Evolutionary conservation across 1,284 basidiomycete species (phyloP), one percentile per base, ranked within the genome.

Genomic region (Cryptococcus sp.): DNA sequence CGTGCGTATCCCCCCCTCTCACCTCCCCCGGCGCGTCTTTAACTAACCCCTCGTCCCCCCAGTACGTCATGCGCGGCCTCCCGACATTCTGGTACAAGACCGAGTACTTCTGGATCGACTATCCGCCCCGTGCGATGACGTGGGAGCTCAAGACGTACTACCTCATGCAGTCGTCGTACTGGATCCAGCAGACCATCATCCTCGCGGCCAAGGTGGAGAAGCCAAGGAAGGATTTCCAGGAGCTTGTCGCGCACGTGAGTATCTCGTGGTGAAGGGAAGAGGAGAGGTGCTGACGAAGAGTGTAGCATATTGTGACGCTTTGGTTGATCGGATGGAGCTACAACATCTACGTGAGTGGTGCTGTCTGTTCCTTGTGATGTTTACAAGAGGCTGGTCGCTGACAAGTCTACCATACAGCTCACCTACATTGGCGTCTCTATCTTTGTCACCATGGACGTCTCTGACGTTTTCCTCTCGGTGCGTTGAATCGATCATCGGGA

Each of bases 261-360:
- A 50, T 16, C 2, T 24, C 16, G 16, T 15, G 21, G 12, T n/a
- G 8, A 42, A 18, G 36, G 24, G 13, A 13, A 23, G 16, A 15
- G 36, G 28, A 11, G 23, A 13, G 28, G 18, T 18, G 46, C 45
- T 45, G 4, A 49, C 43, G 21, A 43, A 18, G 2, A 15, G 23
- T 80, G 2, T 86, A 95, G 76, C 96, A 99, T 74, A 69, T 93
- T 47, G 92, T 98, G 50, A 98, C 96, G 0, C 82, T 98, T 23
- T 99, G 94, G 93, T 82, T 98, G 24, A 85, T 98, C 50, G 88
- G 89, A 51, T 95, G 93, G 92, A 92, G 89, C 68, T 96, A 94
- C 69, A 72, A 85, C 38, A 63, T 88, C 66, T 91, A 91, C 71
- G 62, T 91, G 47, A 67, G 70, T 44, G 38, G 47, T 16, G 5